phyloP scores from a whole-genome alignment of 2,329 filamentous ascomycete genomes.

The Orbilia blumenaviensis region DNA sequence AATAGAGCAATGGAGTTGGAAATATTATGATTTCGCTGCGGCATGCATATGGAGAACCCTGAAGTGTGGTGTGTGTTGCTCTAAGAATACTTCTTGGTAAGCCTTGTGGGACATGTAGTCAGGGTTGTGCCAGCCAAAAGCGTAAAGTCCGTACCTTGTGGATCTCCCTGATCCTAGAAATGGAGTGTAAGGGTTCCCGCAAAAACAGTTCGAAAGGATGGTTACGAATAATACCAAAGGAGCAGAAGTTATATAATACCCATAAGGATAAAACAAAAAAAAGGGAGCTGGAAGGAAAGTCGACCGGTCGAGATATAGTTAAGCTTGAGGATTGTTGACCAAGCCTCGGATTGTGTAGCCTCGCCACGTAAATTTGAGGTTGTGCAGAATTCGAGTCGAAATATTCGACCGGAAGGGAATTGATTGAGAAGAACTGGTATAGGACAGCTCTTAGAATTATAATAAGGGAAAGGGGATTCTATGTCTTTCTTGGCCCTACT shows the following conservation, averaged over 20 bases:
- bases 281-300: not conserved
- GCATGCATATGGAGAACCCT: not conserved
- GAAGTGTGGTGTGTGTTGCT: not conserved
- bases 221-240: not conserved
- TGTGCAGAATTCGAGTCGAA: not conserved
- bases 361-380: not conserved
- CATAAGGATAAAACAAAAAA: no score
- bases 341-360: not conserved
- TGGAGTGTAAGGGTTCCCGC: not conserved
- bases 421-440: no score
- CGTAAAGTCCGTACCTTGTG: not conserved
- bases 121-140: slow-evolving; percentile 19
- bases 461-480: not conserved
- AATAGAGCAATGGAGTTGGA: not conserved
- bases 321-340: not conserved
- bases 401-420: not conserved
- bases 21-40: not conserved
- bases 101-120: not conserved
- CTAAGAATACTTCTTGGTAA: not conserved
- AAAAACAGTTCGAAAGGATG: slow-evolving; percentile 2
- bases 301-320: no score
- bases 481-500: slow-evolving; percentile 7
- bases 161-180: not conserved
- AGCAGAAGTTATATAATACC: not conserved
- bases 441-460: no score